Percentiles rank a stretch among this genome's conserved stretches.
These are phyloP conservation scores for Cantharellus cinnabarinus DNA, from an alignment of 768 basidiomycete genomes.

Conservation along the genomic window DNA sequence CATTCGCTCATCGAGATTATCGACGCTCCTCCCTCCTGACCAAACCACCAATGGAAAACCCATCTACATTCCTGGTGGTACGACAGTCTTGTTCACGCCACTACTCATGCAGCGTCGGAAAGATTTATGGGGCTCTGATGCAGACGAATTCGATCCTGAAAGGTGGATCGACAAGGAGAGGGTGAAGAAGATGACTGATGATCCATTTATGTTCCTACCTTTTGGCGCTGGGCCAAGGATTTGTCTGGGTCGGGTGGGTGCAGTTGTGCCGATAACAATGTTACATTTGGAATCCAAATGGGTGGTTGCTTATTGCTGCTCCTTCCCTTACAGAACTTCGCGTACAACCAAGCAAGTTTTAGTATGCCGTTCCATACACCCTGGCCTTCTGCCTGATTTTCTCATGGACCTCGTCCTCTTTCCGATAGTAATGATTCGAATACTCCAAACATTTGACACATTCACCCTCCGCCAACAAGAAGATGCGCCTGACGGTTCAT, in stretches of 20 bases:
- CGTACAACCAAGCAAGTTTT: conserved; percentile 9
- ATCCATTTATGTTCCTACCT: background rate
- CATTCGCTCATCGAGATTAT: background rate
- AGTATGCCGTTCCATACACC: background rate
- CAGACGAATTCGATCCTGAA: conserved; percentile 15
- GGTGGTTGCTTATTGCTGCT: background rate
- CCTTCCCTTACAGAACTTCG: conserved; percentile 1
- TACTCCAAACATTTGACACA: conserved; percentile 5
- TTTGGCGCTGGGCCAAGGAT: conserved; percentile 1
- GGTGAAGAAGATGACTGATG: background rate
- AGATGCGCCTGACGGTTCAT: conserved; percentile 1
- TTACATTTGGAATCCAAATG: too few relatives aligned
- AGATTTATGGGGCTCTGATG: conserved; percentile 17
- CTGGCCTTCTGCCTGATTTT: background rate
- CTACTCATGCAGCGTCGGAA: conserved; percentile 13
- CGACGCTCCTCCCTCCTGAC: background rate
- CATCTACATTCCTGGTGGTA: conserved; percentile 5
- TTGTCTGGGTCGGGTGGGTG: conserved; percentile 7
- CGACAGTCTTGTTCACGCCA: background rate
- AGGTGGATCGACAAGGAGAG: conserved; percentile 14
- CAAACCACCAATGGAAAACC: background rate
- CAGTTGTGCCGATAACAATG: background rate
- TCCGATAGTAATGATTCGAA: background rate
- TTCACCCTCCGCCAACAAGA: conserved; percentile 4
- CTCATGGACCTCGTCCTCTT: background rate